Evolutionary conservation across 208 protist genomes (phyloP).

Genomic region (Novymonas esmeraldas): DNA sequence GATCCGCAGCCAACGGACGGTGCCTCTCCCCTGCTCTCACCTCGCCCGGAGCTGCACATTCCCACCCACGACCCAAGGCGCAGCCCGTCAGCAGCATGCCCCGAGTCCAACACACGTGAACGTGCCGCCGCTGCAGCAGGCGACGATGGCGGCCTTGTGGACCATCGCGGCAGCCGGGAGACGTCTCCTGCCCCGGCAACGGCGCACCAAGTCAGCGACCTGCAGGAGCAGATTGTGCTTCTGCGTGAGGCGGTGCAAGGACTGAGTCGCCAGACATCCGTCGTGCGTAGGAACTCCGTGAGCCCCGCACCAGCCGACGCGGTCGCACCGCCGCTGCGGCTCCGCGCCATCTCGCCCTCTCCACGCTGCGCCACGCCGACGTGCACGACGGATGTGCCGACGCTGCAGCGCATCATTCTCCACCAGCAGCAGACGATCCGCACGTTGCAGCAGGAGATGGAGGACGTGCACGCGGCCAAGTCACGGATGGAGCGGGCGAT

Average conservation of each 20-base stretch:
- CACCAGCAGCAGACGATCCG: constrained; percentile 52
- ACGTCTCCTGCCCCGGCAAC: constrained; percentile 10
- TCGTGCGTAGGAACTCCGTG: constrained; percentile 2
- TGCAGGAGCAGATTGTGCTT: constrained; percentile 29
- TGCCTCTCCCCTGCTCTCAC: neutral
- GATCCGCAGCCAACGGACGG: neutral
- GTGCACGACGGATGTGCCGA: constrained; percentile 33
- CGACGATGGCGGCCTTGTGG: neutral
- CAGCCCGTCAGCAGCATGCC: constrained; percentile 18
- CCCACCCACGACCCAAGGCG: constrained; percentile 1
- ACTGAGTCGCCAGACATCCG: constrained; percentile 39
- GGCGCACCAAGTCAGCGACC: constrained; percentile 19
- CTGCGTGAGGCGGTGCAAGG: constrained; percentile 48
- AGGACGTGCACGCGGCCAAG: constrained; percentile 27
- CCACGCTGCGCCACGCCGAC: constrained; percentile 33
- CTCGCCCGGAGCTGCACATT: neutral
- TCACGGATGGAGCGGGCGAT: constrained; percentile 26
- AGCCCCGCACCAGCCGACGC: constrained; percentile 14
- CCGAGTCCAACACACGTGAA: no score
- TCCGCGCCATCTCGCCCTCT: constrained; percentile 19
- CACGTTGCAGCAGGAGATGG: constrained; percentile 42
- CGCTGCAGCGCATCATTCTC: constrained; percentile 46
- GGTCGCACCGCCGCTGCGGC: neutral
- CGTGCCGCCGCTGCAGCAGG: neutral
- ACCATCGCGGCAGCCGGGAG: constrained; percentile 1